Conservation (phyloP, 2,329 filamentous ascomycete species). For the Akanthomyces uredinophilus region DNA sequence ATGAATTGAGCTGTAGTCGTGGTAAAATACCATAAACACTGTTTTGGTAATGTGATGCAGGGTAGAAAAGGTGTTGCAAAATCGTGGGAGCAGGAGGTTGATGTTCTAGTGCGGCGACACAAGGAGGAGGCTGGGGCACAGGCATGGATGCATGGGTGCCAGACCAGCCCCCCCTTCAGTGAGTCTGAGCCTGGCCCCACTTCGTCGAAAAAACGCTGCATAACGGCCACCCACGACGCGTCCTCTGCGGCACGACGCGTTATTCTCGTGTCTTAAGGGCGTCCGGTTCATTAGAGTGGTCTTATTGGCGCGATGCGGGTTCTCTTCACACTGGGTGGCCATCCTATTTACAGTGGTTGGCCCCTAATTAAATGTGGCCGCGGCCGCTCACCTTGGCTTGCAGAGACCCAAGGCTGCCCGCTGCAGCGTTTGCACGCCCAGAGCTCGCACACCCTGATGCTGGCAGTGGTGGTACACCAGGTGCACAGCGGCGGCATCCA, state of each 20-base stretch:
- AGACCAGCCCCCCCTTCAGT: constrained; percentile 14
- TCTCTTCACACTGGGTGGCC: neutral
- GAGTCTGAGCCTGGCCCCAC: constrained; percentile 2
- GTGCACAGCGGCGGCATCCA: neutral
- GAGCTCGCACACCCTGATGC: neutral
- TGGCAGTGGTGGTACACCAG: too few relatives aligned
- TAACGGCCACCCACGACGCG: constrained; percentile 2
- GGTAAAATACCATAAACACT: constrained; percentile 1
- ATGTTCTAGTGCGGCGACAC: constrained; percentile 12
- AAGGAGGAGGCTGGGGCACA: constrained; percentile 16
- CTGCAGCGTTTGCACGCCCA: neutral
- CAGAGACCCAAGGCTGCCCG: neutral
- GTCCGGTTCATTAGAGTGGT: constrained; percentile 2
- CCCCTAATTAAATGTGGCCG: neutral
- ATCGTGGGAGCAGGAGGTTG: constrained; percentile 10
- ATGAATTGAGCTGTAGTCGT: constrained; percentile 8
- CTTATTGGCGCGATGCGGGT: neutral
- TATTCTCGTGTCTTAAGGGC: constrained; percentile 13
- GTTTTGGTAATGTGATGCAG: constrained; percentile 9
- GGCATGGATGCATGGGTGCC: constrained; percentile 4
- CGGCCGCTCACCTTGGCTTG: neutral
- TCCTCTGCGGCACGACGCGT: constrained; percentile 3
- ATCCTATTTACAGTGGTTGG: neutral
- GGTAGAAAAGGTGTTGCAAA: constrained; percentile 12
- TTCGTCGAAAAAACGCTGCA: neutral